phyloP scores from a whole-genome alignment of 306 rosid species.

The Dryas octopetala region DNA sequence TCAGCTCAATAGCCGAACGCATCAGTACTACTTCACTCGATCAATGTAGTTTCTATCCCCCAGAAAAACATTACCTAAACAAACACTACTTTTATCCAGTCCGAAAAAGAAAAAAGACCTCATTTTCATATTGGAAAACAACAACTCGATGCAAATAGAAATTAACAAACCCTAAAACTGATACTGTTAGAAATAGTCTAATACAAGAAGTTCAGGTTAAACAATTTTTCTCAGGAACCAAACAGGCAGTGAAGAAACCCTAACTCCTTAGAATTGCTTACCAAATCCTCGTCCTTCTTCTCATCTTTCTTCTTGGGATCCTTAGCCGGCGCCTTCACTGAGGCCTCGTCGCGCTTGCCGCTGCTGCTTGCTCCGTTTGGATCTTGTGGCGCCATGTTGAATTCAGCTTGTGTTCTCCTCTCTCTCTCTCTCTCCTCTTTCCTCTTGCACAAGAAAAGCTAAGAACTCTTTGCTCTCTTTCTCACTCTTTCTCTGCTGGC shows the following conservation, averaged over 20 bases:
- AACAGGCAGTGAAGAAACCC: slow-evolving; percentile 1
- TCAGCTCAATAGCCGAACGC: neutral
- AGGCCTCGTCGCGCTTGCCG: slow-evolving; percentile 57
- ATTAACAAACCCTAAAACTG: neutral
- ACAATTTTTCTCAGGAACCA: neutral
- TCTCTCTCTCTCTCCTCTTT: slow-evolving; percentile 14
- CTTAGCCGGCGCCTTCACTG: slow-evolving; percentile 43
- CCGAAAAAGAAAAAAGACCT: neutral
- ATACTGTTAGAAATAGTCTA: neutral
- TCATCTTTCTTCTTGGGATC: slow-evolving; percentile 85
- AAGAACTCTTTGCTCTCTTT: neutral
- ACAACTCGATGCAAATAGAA: neutral
- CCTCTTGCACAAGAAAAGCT: slow-evolving; percentile 44
- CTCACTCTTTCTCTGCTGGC: neutral
- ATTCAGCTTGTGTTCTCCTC: neutral
- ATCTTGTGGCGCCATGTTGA: slow-evolving; percentile 69
- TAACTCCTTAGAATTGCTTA: slow-evolving; percentile 22
- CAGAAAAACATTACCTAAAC: neutral
- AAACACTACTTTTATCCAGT: neutral
- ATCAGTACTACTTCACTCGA: neutral
- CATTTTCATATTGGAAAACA: neutral
- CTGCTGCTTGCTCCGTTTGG: slow-evolving; percentile 57
- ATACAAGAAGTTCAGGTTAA: neutral
- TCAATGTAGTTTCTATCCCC: neutral
- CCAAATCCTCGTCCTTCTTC: slow-evolving; percentile 84